phyloP scores from a whole-genome alignment of 169 alveolate genomes.

The Plasmodium ovale region DNA sequence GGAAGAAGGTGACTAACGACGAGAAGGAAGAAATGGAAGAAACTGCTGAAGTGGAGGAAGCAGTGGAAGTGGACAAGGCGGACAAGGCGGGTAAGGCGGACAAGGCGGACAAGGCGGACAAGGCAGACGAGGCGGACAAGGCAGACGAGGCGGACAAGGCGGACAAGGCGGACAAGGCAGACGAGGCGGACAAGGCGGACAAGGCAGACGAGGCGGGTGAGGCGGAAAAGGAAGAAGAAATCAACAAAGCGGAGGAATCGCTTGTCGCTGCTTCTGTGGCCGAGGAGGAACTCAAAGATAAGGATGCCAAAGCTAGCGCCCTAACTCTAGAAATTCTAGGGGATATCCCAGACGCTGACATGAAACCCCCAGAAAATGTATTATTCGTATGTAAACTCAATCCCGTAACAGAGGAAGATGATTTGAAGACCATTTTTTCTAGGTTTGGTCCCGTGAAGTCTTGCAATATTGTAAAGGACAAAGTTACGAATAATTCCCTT shows the following conservation, averaged over 20 bases:
- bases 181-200: conserved; percentile 83
- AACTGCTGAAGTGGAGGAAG: neutral
- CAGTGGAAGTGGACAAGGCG: neutral
- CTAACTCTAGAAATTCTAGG: conserved; percentile 96
- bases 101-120: neutral
- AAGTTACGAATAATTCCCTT: conserved; percentile 97
- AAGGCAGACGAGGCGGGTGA: conserved; percentile 89
- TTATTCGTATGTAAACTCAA: conserved; percentile 98
- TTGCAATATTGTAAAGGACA: conserved; percentile 97
- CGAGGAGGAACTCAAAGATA: conserved; percentile 88
- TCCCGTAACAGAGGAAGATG: conserved; percentile 97
- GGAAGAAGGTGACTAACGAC: neutral
- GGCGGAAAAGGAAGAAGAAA: conserved; percentile 82
- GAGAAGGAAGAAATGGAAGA: neutral
- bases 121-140: neutral
- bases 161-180: conserved; percentile 80
- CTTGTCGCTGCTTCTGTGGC: too few species aligned
- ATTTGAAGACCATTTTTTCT: conserved; percentile 94
- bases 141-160: neutral
- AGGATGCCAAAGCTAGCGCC: conserved; percentile 95
- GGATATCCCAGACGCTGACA: conserved; percentile 99
- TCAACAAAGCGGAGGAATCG: conserved; percentile 89
- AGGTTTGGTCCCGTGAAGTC: conserved; percentile 96
- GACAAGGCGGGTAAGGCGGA: neutral
- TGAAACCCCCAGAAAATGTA: conserved; percentile 98